Percentiles rank a stretch among this genome's conserved stretches.
These are phyloP conservation scores for Schwanniomyces polymorphus DNA, from an alignment of 805 yeast species.

Conservation along the genomic window DNA sequence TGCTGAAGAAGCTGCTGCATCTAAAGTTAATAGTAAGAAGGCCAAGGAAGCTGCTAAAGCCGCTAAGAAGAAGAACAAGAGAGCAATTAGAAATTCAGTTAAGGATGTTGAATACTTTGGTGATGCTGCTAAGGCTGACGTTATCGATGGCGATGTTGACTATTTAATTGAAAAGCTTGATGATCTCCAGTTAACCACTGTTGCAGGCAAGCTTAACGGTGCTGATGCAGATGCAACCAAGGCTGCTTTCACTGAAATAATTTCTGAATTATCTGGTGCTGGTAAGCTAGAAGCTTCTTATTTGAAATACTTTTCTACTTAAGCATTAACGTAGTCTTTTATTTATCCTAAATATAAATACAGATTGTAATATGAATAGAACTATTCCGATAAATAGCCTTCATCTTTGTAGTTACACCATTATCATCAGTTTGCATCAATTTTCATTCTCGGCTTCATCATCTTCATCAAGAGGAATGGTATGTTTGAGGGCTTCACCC, in stretches of 20 bases:
- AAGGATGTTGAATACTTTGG: constrained; percentile 87
- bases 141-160: constrained; percentile 78
- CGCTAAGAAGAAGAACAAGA: constrained; percentile 97
- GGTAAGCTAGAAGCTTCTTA: constrained; percentile 55
- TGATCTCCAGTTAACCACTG: constrained; percentile 73
- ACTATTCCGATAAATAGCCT: neutral
- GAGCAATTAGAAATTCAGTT: constrained; percentile 76
- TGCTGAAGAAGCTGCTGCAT: constrained; percentile 65
- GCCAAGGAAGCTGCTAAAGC: constrained; percentile 95
- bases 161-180: constrained; percentile 75
- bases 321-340: neutral
- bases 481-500: constrained; percentile 46
- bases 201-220: constrained; percentile 64
- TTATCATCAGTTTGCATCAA: neutral
- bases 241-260: constrained; percentile 55
- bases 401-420: neutral
- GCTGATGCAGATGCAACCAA: constrained; percentile 60
- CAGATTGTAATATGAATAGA: neutral
- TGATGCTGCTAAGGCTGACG: constrained; percentile 64
- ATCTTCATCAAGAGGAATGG: constrained; percentile 23
- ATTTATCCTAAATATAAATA: neutral
- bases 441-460: constrained; percentile 15
- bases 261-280: constrained; percentile 50
- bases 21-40: constrained; percentile 65
- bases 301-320: constrained; percentile 50